Conservation (phyloP, 768 basidiomycete species). For the Pleurotus pulmonarius region DNA sequence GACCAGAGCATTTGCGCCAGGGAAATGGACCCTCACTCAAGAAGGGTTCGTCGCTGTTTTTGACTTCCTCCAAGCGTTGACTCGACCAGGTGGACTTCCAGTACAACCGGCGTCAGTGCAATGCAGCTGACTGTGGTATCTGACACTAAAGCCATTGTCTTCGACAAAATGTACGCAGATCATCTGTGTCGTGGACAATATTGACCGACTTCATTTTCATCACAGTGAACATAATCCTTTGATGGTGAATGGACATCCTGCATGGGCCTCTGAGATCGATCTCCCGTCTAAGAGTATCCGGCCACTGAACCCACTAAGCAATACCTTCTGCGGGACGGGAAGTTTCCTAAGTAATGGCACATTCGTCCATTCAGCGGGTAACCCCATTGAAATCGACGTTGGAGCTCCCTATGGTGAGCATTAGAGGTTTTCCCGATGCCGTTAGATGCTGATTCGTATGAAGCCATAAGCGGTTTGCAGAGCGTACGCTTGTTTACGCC, state of each 20-base stretch:
- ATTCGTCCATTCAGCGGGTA: conserved; percentile 22
- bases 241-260: conserved; percentile 36
- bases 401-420: background rate
- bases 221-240: conserved; percentile 30
- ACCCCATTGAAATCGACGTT: conserved; percentile 7
- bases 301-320: conserved; percentile 27
- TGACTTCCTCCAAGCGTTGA: background rate
- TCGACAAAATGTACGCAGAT: conserved; percentile 18
- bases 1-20: background rate
- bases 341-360: conserved; percentile 39
- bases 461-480: conserved; percentile 27
- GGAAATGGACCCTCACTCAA: conserved; percentile 8
- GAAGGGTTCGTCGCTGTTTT: conserved; percentile 8
- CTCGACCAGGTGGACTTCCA: background rate
- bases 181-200: too few species aligned
- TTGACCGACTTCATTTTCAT: background rate
- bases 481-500: conserved; percentile 34
- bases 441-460: background rate
- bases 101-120: conserved; percentile 20
- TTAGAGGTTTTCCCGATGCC: background rate
- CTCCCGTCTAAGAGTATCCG: conserved; percentile 33
- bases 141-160: conserved; percentile 19
- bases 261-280: conserved; percentile 43
- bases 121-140: conserved; percentile 18
- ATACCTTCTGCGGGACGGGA: conserved; percentile 41